Evolutionary conservation across 495 filamentous ascomycete genomes (phyloP).

Genomic region (Daldinia vernicosa): DNA sequence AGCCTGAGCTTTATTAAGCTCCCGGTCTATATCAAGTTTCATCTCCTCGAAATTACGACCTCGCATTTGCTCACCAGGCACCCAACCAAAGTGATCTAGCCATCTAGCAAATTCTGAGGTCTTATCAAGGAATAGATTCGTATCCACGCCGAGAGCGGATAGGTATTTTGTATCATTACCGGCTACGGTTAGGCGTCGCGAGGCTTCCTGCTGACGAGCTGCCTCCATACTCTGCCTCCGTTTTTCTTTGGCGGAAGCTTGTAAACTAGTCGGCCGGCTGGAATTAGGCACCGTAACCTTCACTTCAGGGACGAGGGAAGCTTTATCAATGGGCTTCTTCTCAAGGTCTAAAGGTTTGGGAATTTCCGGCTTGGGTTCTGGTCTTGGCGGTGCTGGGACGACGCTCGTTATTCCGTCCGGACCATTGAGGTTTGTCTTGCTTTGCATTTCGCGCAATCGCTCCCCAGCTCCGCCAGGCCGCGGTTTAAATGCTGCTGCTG

Average conservation of each 20-base stretch:
- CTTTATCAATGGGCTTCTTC: constrained; percentile 48
- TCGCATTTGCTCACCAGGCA: constrained; percentile 72
- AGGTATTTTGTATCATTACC: constrained; percentile 83
- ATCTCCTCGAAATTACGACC: constrained; percentile 81
- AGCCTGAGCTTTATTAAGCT: constrained; percentile 88
- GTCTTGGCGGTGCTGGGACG: constrained; percentile 74
- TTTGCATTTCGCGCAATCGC: constrained; percentile 65
- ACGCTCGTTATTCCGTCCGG: constrained; percentile 90
- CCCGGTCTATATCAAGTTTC: constrained; percentile 82
- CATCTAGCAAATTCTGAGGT: constrained; percentile 74
- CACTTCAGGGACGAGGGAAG: constrained; percentile 58
- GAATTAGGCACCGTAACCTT: constrained; percentile 57
- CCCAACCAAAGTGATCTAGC: constrained; percentile 91
- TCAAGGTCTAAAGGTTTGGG: constrained; percentile 40
- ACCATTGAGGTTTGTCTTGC: constrained; percentile 63
- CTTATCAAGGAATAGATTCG: constrained; percentile 70
- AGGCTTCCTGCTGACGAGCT: constrained; percentile 45
- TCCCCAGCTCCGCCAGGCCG: constrained; percentile 83
- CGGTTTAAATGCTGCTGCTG: constrained; percentile 83
- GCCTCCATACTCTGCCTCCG: constrained; percentile 53
- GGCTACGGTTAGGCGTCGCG: constrained; percentile 67
- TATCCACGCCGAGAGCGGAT: constrained; percentile 77
- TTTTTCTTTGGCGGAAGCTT: constrained; percentile 54
- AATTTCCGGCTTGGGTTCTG: constrained; percentile 40
- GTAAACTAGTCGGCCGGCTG: constrained; percentile 48